These are phyloP conservation scores for Coemansia sp. DNA, from an alignment of 192 early-diverging fungal genomes.

Conservation along the genomic window DNA sequence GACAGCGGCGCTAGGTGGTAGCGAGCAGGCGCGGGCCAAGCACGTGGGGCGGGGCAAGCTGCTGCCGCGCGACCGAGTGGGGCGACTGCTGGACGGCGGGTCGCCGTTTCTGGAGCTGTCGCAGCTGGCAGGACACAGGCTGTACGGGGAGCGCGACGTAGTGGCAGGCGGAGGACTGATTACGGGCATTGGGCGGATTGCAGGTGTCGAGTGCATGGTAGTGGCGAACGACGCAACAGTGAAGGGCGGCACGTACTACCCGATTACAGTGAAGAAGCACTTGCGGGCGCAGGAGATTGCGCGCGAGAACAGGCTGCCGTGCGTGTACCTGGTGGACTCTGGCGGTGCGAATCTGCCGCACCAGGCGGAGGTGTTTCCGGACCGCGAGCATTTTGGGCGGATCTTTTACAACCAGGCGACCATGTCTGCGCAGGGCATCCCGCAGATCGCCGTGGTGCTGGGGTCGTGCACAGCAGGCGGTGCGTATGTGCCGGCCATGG, in stretches of 20 bases:
- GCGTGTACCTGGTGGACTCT: slow-evolving; percentile 93
- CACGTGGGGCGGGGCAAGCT: slow-evolving; percentile 85
- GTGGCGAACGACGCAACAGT: slow-evolving; percentile 98
- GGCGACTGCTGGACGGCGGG: slow-evolving; percentile 43
- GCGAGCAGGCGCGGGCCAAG: slow-evolving; percentile 73
- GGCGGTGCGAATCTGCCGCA: slow-evolving; percentile 93
- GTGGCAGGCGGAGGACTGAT: slow-evolving; percentile 84
- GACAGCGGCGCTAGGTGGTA: slow-evolving; percentile 64
- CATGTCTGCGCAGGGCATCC: slow-evolving; percentile 77
- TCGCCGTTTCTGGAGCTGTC: slow-evolving; percentile 94
- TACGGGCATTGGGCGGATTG: slow-evolving; percentile 92
- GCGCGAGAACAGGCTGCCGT: slow-evolving; percentile 87
- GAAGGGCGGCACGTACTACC: slow-evolving; percentile 97
- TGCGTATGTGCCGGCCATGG: slow-evolving; percentile 98
- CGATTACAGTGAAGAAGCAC: slow-evolving; percentile 95
- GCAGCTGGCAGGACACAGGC: slow-evolving; percentile 83
- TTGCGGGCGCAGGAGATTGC: slow-evolving; percentile 96
- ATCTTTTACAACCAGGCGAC: slow-evolving; percentile 94
- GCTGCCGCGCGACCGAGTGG: slow-evolving; percentile 79
- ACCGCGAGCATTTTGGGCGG: slow-evolving; percentile 87
- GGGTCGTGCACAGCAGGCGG: slow-evolving; percentile 97
- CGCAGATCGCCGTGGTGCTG: slow-evolving; percentile 96
- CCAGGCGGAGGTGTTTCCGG: slow-evolving; percentile 95
- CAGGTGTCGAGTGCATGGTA: slow-evolving; percentile 91
- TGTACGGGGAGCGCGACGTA: slow-evolving; percentile 83